A percentile compares a stretch with the other conserved stretches of the same genome.
Conservation (phyloP, 371 early-diverging fungal species). For the Circinella umbellata region DNA sequence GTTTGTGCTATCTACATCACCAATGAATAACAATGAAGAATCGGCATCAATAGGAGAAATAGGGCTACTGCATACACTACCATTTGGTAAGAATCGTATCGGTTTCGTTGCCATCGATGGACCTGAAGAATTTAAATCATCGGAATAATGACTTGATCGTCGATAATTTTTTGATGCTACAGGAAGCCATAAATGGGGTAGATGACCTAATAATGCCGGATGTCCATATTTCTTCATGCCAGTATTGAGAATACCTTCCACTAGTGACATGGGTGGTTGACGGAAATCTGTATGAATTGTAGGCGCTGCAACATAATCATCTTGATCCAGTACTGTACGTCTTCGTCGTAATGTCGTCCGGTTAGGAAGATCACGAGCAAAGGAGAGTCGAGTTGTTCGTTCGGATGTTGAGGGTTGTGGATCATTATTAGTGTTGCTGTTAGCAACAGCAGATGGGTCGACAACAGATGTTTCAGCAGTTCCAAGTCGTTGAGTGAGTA, state of each 20-base stretch:
- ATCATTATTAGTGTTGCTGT: neutral
- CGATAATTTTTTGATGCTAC: conserved; percentile 28
- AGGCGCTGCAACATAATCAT: conserved; percentile 71
- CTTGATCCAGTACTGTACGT: conserved; percentile 64
- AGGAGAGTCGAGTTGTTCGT: neutral
- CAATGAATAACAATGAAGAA: conserved; percentile 11
- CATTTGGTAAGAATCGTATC: neutral
- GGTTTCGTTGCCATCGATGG: neutral
- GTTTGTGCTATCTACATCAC: conserved; percentile 4
- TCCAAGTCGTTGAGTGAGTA: conserved; percentile 51
- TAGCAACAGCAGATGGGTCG: neutral
- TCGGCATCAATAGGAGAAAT: conserved; percentile 11
- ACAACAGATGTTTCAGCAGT: conserved; percentile 26
- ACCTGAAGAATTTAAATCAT: neutral
- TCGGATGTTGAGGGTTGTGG: conserved; percentile 17
- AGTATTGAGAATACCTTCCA: conserved; percentile 75
- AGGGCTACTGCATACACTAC: conserved; percentile 16
- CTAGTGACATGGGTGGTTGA: conserved; percentile 78
- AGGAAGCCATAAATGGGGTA: conserved; percentile 83
- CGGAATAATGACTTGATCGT: conserved; percentile 10
- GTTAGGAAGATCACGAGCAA: neutral
- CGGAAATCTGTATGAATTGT: conserved; percentile 64
- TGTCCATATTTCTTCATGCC: conserved; percentile 75
- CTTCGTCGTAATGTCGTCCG: conserved; percentile 23
- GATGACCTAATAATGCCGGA: conserved; percentile 72